Evolutionary conservation across 176 grass and related monocot genomes (phyloP).

Genomic region (Musa schizocarpa): DNA sequence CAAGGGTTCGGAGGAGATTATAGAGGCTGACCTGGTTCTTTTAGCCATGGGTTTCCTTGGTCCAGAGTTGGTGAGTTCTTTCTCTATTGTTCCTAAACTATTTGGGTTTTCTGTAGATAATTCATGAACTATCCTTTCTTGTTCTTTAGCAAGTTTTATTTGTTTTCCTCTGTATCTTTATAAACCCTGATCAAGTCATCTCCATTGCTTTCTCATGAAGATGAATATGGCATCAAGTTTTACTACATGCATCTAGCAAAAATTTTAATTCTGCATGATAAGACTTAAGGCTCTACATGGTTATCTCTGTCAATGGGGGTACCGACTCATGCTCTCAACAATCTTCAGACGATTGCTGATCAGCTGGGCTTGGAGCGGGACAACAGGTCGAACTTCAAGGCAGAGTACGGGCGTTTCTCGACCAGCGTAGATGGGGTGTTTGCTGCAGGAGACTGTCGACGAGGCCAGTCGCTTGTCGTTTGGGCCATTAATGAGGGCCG

Average conservation of each 20-base stretch:
- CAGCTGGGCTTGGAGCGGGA: slow-evolving; percentile 70
- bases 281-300: no score
- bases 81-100: no score
- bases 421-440: slow-evolving; percentile 88
- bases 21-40: slow-evolving; percentile 91
- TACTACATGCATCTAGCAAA: no score
- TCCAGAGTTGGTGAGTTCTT: slow-evolving; percentile 61
- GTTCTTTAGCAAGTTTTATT: no score
- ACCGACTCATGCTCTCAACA: neutral
- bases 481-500: slow-evolving; percentile 98
- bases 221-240: no score
- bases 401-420: slow-evolving; percentile 68
- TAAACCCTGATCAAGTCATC: no score
- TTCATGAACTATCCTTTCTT: no score
- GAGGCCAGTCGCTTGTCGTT: slow-evolving; percentile 90
- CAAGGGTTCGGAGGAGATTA: slow-evolving; percentile 65
- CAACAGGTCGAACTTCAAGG: slow-evolving; percentile 86
- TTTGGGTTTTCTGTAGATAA: no score
- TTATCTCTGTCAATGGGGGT: no score
- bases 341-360: slow-evolving; percentile 54
- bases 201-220: no score
- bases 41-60: slow-evolving; percentile 97
- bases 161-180: no score
- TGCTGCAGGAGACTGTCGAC: slow-evolving; percentile 86
- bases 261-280: no score